phyloP scores from a whole-genome alignment of 2,329 filamentous ascomycete genomes.

The Arthrinium phaeospermum region DNA sequence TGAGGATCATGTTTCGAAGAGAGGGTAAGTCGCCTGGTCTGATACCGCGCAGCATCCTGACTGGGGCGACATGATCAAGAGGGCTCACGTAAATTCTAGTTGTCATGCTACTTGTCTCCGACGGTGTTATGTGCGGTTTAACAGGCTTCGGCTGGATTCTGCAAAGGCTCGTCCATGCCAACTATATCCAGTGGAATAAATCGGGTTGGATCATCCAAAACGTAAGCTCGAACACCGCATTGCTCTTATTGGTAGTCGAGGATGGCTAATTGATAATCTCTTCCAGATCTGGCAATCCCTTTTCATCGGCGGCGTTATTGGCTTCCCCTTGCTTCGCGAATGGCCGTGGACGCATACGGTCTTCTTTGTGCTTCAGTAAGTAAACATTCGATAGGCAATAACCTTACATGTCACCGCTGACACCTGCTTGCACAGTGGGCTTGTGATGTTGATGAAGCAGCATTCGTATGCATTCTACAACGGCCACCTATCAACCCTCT shows the following conservation, averaged over 20 bases:
- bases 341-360: constrained; percentile 87
- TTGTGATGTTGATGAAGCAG: constrained; percentile 84
- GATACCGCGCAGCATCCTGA: not conserved
- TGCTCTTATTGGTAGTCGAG: not conserved
- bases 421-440: constrained; percentile 42
- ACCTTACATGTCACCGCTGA: constrained; percentile 47
- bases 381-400: not conserved
- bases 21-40: constrained; percentile 44
- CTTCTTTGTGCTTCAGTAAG: constrained; percentile 40
- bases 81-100: constrained; percentile 39
- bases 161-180: constrained; percentile 64
- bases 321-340: constrained; percentile 70
- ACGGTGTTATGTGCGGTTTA: constrained; percentile 70
- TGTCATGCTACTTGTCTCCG: constrained; percentile 63
- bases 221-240: constrained; percentile 41
- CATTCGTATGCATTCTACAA: constrained; percentile 83
- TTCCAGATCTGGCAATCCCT: constrained; percentile 68
- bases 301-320: constrained; percentile 67
- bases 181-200: constrained; percentile 70
- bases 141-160: constrained; percentile 70
- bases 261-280: not conserved
- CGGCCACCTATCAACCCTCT: constrained; percentile 69
- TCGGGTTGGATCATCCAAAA: constrained; percentile 78
- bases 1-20: constrained; percentile 57
- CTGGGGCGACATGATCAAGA: constrained; percentile 7